Base-by-base conservation (phyloP, 2,329 filamentous ascomycete genomes). In the Phaeosphaeria sp. region DNA sequence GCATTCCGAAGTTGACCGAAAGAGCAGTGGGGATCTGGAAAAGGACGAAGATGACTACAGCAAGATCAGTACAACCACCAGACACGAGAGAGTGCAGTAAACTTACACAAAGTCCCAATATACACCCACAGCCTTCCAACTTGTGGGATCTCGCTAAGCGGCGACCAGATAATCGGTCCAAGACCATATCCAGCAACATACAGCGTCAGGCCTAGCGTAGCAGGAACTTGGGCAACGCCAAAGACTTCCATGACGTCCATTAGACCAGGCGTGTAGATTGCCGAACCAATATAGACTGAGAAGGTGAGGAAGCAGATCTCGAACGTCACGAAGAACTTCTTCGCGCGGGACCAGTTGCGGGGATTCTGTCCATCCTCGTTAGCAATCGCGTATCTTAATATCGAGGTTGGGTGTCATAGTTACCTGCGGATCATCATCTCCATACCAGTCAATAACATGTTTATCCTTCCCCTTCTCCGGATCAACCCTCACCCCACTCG, bases 381-480 rank as follows among this genome's bases (percentile, higher is more conserved):
- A 59, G 50, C 46, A 42, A n/a, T 30, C 1, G 9, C 18, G 6
- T 7, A 9, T 7, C 41, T 7, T 18, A 42, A 17, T n/a, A n/a
- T n/a, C n/a, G n/a, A n/a, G n/a, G n/a, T n/a, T n/a, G n/a, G n/a
- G n/a, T n/a, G n/a, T n/a, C n/a, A n/a, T n/a, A n/a, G n/a, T 49
- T 66, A 73, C 73, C 54, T 72, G 76, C 4, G 77, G 72, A 63
- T 85, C 84, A 55, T 82, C 66, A 0, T 78, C 74, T 0, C 79
- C 81, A 62, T 77, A 83, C 84, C 84, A 87, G 36, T 79, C 76
- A 6, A 87, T 78, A 6, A 87, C 70, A 53, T 81, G 72, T 7
- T 79, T 66, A 66, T 86, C 82, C 58, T 72, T 77, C 0, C 83
- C 83, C 61, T 85, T 85, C 62, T 86, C 84, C 0, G 79, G 75